Percentiles rank a stretch among this genome's conserved stretches.
Evolutionary conservation across 768 basidiomycete species (phyloP).

Genomic region (Porpolomopsis calyptriformis): DNA sequence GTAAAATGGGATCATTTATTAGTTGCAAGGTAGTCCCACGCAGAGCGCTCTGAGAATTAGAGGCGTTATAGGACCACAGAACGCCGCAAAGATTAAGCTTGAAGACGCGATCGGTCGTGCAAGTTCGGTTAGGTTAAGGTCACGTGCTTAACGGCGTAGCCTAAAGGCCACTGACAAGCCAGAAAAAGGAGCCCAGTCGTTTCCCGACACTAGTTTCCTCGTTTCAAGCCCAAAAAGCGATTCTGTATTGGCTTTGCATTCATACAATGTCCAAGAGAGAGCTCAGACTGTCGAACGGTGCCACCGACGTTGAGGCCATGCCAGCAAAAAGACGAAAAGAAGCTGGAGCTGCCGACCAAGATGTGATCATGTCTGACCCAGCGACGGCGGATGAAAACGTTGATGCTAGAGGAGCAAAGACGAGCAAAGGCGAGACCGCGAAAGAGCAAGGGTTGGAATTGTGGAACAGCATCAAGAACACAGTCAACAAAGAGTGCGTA

Average conservation of each 20-base stretch:
- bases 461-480: slow-evolving; percentile 74
- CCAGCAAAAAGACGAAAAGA: slow-evolving; percentile 44
- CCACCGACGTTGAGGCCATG: slow-evolving; percentile 33
- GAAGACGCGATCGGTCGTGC: no score
- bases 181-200: neutral
- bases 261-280: slow-evolving; percentile 40
- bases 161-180: no score
- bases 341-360: neutral
- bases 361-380: slow-evolving; percentile 5
- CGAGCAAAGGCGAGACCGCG: slow-evolving; percentile 23
- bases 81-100: no score
- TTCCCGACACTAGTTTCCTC: neutral
- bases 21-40: no score
- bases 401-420: slow-evolving; percentile 13
- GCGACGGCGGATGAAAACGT: slow-evolving; percentile 2
- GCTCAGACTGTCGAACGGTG: slow-evolving; percentile 24
- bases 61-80: no score
- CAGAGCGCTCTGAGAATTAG: no score
- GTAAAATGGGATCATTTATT: no score
- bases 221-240: neutral
- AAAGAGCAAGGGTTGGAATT: slow-evolving; percentile 60
- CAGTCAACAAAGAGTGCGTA: slow-evolving; percentile 82
- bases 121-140: no score
- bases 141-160: no score
- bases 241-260: neutral